These are phyloP conservation scores for Metarhizium guizhouense DNA, from an alignment of 2,329 filamentous ascomycete genomes.

Conservation along the genomic window DNA sequence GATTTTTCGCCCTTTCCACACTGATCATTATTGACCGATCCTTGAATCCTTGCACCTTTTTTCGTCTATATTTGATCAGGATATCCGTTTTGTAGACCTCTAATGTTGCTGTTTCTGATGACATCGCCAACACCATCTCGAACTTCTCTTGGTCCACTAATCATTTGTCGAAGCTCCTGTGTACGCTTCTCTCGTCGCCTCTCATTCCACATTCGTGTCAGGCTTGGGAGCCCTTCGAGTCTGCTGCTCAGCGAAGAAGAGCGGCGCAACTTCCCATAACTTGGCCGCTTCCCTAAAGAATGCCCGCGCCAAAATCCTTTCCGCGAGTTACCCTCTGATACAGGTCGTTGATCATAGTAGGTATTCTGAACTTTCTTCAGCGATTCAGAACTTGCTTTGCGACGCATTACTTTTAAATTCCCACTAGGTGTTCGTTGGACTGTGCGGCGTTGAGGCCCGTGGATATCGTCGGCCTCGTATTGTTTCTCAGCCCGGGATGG, in stretches of 20 bases:
- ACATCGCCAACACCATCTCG: slow-evolving; percentile 50
- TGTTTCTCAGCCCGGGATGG: slow-evolving; percentile 36
- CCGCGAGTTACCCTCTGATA: slow-evolving; percentile 12
- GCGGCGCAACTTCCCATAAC: slow-evolving; percentile 18
- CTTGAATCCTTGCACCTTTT: background rate
- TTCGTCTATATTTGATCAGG: background rate
- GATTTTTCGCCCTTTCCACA: background rate
- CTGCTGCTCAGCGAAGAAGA: slow-evolving; percentile 36
- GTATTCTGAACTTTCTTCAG: slow-evolving; percentile 17
- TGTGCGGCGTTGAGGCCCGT: slow-evolving; percentile 42
- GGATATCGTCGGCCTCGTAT: slow-evolving; percentile 20
- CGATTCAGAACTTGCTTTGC: slow-evolving; percentile 39
- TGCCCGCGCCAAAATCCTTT: slow-evolving; percentile 23
- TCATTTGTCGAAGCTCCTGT: slow-evolving; percentile 49
- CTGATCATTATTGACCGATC: background rate
- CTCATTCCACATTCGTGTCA: slow-evolving; percentile 49
- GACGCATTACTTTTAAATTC: slow-evolving; percentile 49
- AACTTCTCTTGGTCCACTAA: slow-evolving; percentile 50
- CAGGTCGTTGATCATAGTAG: slow-evolving; percentile 27
- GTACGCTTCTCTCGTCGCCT: slow-evolving; percentile 49
- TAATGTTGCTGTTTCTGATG: slow-evolving; percentile 31
- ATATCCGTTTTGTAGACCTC: background rate
- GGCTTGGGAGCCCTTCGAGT: slow-evolving; percentile 42
- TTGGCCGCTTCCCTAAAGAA: slow-evolving; percentile 16
- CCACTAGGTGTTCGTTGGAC: slow-evolving; percentile 52